Evolutionary conservation across 192 early-diverging fungal genomes (phyloP).

Genomic region (Coemansia sp.): DNA sequence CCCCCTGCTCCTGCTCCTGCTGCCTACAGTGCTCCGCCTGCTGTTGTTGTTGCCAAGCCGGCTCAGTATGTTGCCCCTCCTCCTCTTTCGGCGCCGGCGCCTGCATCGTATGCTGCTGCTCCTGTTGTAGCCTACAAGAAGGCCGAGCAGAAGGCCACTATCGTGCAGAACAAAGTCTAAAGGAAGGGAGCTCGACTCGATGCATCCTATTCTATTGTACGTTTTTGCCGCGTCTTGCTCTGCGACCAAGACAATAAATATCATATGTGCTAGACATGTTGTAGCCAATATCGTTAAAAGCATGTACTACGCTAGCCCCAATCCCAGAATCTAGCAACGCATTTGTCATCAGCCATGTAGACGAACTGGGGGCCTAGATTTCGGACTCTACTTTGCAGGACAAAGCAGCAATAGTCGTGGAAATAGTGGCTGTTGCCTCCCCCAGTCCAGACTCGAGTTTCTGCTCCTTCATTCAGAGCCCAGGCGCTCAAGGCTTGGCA

Average conservation of each 20-base stretch:
- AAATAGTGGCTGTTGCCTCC: too few species aligned
- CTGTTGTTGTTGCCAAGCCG: not conserved
- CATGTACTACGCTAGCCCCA: too few species aligned
- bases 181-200: not conserved
- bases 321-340: not conserved
- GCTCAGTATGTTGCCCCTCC: not conserved
- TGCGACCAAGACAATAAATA: not conserved
- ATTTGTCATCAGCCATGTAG: not conserved
- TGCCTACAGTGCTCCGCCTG: slow-evolving; percentile 8
- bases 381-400: too few species aligned
- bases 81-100: slow-evolving; percentile 1
- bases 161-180: slow-evolving; percentile 25
- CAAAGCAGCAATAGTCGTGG: too few species aligned
- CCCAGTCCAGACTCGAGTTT: too few species aligned
- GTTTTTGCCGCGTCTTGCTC: not conserved
- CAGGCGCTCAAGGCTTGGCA: too few species aligned
- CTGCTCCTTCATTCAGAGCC: too few species aligned
- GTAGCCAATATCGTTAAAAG: too few species aligned
- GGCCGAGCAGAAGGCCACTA: slow-evolving; percentile 7
- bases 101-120: slow-evolving; percentile 2
- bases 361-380: too few species aligned
- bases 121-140: not conserved
- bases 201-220: too few species aligned
- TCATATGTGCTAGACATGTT: not conserved
- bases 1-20: slow-evolving; percentile 17